Evolutionary conservation across 768 basidiomycete species (phyloP).

Genomic region (Pleurotus platypus): DNA sequence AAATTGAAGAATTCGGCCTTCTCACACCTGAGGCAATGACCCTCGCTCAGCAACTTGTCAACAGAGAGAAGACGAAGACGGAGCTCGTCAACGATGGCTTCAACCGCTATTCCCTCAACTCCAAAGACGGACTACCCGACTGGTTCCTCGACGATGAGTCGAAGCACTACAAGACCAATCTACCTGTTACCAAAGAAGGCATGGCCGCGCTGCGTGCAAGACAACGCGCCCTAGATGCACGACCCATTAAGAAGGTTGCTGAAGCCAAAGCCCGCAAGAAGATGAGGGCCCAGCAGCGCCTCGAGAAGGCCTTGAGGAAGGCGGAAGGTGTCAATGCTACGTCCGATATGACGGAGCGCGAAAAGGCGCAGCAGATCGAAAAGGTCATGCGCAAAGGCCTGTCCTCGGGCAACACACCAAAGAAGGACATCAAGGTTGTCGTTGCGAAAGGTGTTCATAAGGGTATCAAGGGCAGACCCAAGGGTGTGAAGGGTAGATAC

Average conservation of each 20-base stretch:
- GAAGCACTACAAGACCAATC: conserved; percentile 88
- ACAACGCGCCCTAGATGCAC: conserved; percentile 90
- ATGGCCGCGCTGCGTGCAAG: conserved; percentile 80
- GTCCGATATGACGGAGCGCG: conserved; percentile 87
- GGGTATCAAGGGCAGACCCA: conserved; percentile 89
- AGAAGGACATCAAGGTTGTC: conserved; percentile 79
- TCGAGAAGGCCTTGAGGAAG: conserved; percentile 94
- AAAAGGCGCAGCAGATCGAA: conserved; percentile 92
- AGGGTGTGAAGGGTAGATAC: conserved; percentile 94
- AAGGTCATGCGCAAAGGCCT: conserved; percentile 84
- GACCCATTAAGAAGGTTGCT: conserved; percentile 98
- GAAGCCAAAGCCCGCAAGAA: conserved; percentile 99
- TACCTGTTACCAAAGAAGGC: conserved; percentile 97
- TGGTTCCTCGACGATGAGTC: conserved; percentile 99
- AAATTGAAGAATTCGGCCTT: conserved; percentile 66
- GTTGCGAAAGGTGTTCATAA: conserved; percentile 90
- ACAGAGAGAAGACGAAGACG: conserved; percentile 84
- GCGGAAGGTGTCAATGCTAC: conserved; percentile 91
- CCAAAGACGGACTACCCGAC: conserved; percentile 86
- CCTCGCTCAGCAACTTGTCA: conserved; percentile 87
- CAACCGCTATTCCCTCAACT: conserved; percentile 87
- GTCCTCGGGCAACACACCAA: conserved; percentile 60
- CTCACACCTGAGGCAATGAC: conserved; percentile 88
- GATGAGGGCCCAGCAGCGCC: conserved; percentile 74
- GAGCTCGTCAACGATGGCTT: conserved; percentile 94